Evolutionary conservation across 768 basidiomycete species (phyloP), one percentile per base, ranked within the genome.

Genomic region (Gautieria morchelliformis): DNA sequence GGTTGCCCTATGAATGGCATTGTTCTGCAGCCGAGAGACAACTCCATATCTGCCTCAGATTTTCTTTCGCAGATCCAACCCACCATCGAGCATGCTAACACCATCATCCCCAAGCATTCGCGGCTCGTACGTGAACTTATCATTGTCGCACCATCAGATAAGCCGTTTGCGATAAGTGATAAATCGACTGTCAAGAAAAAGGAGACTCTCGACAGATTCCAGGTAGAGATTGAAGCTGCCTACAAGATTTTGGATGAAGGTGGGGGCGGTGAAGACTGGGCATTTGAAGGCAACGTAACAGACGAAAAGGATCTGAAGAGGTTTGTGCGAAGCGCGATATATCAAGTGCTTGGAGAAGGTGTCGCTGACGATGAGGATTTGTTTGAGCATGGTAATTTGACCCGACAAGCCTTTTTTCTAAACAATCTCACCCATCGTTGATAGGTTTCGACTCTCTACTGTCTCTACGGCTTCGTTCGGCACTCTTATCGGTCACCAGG

Each of bases 41-140:
- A 8, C 22, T 5, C 8, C 5, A 22, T 22, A 14, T n/a, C 42
- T n/a, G 8, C 27, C 24, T 3, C n/a, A 9, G 37, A 42, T 27
- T 56, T 39, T 5, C 17, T 39, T n/a, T 47, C 47, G 2, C 24
- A 45, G 12, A 61, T 67, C 44, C 64, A 63, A 63, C 57, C 61
- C 10, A 62, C 62, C 19, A 60, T 68, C 41, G 63, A 61, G 10
- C 47, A 62, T 22, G 62, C 63, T 56, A 69, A 69, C 54, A 53
- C 33, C n/a, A 51, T 63, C 15, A 48, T 66, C 37, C 68, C 68
- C 5, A 59, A 62, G 35, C 67, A 69, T 52, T 68, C 68, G 1
- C 61, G 62, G 15, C 58, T 69, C 35, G 53, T 69, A 19, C 59
- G 61, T 8, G 51, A 61, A 20, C 53, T 69, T 58, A 56, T 68